These are phyloP conservation scores for Rosa multiflora DNA, from an alignment of 306 rosid species.

Conservation along the genomic window DNA sequence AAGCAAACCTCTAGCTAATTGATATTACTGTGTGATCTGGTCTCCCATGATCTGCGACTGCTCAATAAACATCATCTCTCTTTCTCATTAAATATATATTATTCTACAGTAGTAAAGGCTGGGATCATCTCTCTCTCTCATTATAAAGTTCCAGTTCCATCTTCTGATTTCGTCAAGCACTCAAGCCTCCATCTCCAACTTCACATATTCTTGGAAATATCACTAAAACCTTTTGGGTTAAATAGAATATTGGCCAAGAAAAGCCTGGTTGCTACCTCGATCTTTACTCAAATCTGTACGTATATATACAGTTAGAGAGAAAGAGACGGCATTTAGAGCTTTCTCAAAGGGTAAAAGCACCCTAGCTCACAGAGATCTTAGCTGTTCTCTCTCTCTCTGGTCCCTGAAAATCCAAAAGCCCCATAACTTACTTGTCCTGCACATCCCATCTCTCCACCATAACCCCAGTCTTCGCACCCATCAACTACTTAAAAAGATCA, in stretches of 20 bases:
- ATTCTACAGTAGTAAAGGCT: background rate
- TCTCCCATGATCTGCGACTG: constrained; percentile 14
- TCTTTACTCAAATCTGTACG: constrained; percentile 18
- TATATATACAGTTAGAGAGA: constrained; percentile 7
- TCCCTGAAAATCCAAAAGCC: constrained; percentile 45
- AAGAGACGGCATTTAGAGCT: constrained; percentile 21
- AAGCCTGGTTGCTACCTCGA: constrained; percentile 40
- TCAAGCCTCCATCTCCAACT: constrained; percentile 23
- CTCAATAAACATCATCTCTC: constrained; percentile 11
- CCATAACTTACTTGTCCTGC: constrained; percentile 53
- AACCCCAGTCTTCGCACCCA: background rate
- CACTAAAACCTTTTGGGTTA: background rate
- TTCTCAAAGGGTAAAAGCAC: constrained; percentile 39
- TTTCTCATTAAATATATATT: background rate
- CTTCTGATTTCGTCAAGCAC: constrained; percentile 26
- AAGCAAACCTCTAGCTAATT: background rate
- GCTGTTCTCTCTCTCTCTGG: constrained; percentile 34
- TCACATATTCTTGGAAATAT: constrained; percentile 27
- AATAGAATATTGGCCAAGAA: constrained; percentile 16
- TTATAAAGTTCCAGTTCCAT: constrained; percentile 3
- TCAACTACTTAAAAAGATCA: background rate
- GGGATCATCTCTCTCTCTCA: constrained; percentile 7
- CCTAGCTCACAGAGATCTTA: constrained; percentile 22
- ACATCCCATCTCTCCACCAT: constrained; percentile 24
- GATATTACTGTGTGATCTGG: background rate